Evolutionary conservation across 1,139 yeast genomes (phyloP), one percentile per base, ranked within the genome.

Genomic region (Saccharomycopsis crataegensis): DNA sequence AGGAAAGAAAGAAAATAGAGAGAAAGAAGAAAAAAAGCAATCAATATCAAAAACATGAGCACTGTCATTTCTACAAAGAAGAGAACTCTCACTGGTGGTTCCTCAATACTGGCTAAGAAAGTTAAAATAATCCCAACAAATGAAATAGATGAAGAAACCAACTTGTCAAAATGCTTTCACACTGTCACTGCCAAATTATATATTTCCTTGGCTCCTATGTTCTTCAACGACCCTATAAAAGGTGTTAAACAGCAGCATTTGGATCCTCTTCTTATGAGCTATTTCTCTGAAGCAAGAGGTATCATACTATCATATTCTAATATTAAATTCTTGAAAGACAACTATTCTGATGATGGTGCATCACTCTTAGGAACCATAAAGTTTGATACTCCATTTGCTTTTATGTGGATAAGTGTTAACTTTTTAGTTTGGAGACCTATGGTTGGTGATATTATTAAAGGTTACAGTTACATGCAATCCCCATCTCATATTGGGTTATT

Each of bases 401-500:
- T 86, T 66, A 66, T 86, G 58, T 93, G 98, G 98, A 75, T 89
- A 50, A 71, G 80, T 3, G 95, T 86, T n/a, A 94, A 89, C 57
- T 74, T 93, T 48, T 74, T 90, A 56, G 78, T 90, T 53, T 93
- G 99, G 98, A 80, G 79, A 63, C 99, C 99, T 4, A 80, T 80
- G 62, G 75, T 82, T 12, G 96, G 96, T 6, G 98, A 93, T 64
- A 71, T 75, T 1, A 70, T 91, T 37, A 96, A 91, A 66, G 99
- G 99, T 6, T 78, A 82, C 72, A 78, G 87, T 56, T 89, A 89
- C 71, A 82, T 93, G 79, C 97, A 91, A 72, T 85, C 97, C 1
- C 96, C 96, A 14, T 86, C 96, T 8, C 99, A 93, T 66, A 84
- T 94, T 64, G 98, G 98, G 58, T 74, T 93, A 59, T 77, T 93